phyloP scores from a whole-genome alignment of 345 rosid species.

The Salix udensis region DNA sequence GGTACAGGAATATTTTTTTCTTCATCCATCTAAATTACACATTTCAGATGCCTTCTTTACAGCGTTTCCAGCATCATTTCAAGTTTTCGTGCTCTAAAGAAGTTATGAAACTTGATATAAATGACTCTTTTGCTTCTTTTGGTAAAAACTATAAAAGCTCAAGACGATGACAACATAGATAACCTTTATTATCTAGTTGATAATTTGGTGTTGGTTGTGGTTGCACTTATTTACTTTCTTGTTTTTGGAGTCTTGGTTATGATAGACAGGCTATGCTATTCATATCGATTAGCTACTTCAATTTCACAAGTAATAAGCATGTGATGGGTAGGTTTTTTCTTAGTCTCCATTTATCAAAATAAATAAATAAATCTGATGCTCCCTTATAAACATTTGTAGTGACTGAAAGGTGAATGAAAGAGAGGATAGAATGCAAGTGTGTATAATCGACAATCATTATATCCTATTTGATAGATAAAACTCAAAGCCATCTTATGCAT shows the following conservation, averaged over 20 bases:
- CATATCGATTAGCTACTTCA: background rate
- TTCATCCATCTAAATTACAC: background rate
- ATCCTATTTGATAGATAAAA: background rate
- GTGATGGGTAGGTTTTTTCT: background rate
- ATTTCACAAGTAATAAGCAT: background rate
- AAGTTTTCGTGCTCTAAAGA: background rate
- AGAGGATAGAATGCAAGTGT: background rate
- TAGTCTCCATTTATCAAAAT: background rate
- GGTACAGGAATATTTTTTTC: conserved; percentile 36
- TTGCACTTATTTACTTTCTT: background rate
- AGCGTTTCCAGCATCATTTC: background rate
- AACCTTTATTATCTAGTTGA: background rate
- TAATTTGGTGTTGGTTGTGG: background rate
- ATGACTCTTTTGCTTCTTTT: background rate
- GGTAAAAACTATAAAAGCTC: background rate
- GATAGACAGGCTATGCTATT: background rate
- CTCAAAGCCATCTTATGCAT: background rate
- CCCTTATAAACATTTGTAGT: background rate
- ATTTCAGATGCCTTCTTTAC: conserved; percentile 4
- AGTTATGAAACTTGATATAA: background rate
- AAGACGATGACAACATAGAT: background rate
- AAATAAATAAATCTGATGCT: background rate
- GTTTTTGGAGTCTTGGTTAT: background rate
- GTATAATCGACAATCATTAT: background rate
- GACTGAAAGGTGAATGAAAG: too few species aligned